Conservation (phyloP, 202 grass and related monocot genomes). For the Panicum hallii region DNA sequence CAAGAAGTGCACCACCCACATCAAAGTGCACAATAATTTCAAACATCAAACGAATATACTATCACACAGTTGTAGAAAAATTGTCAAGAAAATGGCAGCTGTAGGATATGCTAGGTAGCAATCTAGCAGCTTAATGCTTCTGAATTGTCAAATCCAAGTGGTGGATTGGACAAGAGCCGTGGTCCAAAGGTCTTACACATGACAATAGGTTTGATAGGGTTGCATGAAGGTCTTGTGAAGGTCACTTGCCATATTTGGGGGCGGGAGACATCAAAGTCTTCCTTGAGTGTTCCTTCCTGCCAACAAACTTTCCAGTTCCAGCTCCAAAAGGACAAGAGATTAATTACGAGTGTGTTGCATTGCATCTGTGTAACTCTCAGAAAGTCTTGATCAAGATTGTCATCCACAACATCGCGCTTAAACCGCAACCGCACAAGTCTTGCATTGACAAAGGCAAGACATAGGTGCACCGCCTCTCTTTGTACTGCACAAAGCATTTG, state of each 20-base stretch:
- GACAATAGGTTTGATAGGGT: constrained; percentile 37
- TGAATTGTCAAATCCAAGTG: constrained; percentile 52
- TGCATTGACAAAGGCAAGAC: constrained; percentile 27
- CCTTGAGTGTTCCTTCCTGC: constrained; percentile 40
- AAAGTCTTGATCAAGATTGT: constrained; percentile 37
- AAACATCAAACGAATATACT: neutral
- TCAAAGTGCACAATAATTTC: neutral
- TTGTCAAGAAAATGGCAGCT: neutral
- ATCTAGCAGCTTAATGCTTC: constrained; percentile 9
- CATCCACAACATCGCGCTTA: neutral
- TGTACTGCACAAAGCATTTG: constrained; percentile 13
- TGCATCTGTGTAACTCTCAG: constrained; percentile 36
- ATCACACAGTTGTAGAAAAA: neutral
- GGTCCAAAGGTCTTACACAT: constrained; percentile 44
- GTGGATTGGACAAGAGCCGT: constrained; percentile 44
- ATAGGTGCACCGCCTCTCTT: neutral
- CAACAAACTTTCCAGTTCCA: constrained; percentile 49
- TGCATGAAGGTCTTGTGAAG: constrained; percentile 44
- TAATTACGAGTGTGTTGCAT: constrained; percentile 28
- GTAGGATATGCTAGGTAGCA: constrained; percentile 18
- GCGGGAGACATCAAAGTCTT: constrained; percentile 29
- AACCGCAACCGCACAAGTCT: constrained; percentile 18
- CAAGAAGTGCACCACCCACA: neutral
- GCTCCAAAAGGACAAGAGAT: constrained; percentile 17
- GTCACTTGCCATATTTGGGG: constrained; percentile 41